phyloP scores from a whole-genome alignment of 2,329 filamentous ascomycete genomes.

The Colletotrichum orbiculare region DNA sequence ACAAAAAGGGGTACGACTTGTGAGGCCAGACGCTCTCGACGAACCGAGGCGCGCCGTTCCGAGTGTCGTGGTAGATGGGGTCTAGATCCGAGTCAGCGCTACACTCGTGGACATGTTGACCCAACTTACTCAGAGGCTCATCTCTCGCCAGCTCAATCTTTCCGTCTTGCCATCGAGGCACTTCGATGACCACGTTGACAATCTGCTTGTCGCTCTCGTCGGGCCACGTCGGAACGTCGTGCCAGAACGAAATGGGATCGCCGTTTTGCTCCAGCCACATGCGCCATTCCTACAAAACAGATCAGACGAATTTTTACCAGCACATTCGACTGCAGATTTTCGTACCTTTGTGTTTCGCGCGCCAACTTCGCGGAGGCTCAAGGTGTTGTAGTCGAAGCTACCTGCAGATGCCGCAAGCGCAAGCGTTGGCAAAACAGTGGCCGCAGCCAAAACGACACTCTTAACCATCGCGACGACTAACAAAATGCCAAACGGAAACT shows the following conservation, averaged over 20 bases:
- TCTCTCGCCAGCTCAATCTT: conserved; percentile 53
- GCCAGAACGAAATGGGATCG: conserved; percentile 54
- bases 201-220: conserved; percentile 46
- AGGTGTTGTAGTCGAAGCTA: conserved; percentile 8
- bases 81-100: conserved; percentile 40
- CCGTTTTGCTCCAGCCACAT: conserved; percentile 53
- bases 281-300: conserved; percentile 49
- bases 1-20: conserved; percentile 55
- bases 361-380: conserved; percentile 46
- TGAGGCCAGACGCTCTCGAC: conserved; percentile 57
- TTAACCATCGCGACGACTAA: background rate
- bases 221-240: conserved; percentile 54
- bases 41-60: conserved; percentile 49
- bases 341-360: conserved; percentile 50
- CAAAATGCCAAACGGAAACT: background rate
- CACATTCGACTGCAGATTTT: background rate
- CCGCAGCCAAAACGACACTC: background rate
- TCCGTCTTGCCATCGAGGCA: conserved; percentile 54
- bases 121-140: conserved; percentile 50
- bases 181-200: conserved; percentile 54
- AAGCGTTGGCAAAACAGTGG: background rate
- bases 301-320: background rate
- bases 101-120: background rate
- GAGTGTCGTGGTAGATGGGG: conserved; percentile 55
- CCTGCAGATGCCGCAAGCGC: background rate